A percentile compares a stretch with the other conserved stretches of the same genome.
These are phyloP conservation scores for Fragaria nilgerrensis DNA, from an alignment of 306 rosid genomes.

Conservation along the genomic window DNA sequence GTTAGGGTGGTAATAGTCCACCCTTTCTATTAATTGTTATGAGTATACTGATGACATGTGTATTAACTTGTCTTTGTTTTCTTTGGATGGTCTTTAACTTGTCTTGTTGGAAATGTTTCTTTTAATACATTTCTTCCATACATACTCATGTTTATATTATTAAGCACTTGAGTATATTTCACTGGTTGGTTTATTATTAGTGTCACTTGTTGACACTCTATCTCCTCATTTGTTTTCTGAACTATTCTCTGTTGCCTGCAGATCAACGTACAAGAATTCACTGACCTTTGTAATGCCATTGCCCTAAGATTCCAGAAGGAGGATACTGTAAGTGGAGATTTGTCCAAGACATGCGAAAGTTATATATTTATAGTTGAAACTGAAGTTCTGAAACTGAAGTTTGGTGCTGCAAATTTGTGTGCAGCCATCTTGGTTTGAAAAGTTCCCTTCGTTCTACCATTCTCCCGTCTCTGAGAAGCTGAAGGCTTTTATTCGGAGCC, in stretches of 20 bases:
- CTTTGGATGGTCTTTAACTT: too few species aligned
- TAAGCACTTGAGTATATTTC: not conserved
- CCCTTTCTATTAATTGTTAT: not conserved
- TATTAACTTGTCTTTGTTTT: not conserved
- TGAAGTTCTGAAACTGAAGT: conserved; percentile 24
- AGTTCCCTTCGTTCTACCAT: conserved; percentile 49
- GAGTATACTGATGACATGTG: not conserved
- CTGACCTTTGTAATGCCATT: conserved; percentile 94
- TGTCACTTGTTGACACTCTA: conserved; percentile 2
- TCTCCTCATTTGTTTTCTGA: conserved; percentile 20
- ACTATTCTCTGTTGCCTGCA: conserved; percentile 29
- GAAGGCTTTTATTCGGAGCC: conserved; percentile 66
- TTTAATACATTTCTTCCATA: not conserved
- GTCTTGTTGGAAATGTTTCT: not conserved
- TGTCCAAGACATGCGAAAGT: conserved; percentile 23
- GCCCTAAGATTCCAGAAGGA: conserved; percentile 80
- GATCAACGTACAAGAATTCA: conserved; percentile 84
- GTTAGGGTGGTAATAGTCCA: not conserved
- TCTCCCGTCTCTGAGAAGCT: conserved; percentile 51
- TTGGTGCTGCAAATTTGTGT: conserved; percentile 35
- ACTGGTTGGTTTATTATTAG: not conserved
- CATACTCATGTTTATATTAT: not conserved
- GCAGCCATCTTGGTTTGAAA: conserved; percentile 82
- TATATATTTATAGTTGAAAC: conserved; percentile 6
- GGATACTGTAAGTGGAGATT: conserved; percentile 57